phyloP scores from a whole-genome alignment of 345 rosid species.

The Salix exigua region DNA sequence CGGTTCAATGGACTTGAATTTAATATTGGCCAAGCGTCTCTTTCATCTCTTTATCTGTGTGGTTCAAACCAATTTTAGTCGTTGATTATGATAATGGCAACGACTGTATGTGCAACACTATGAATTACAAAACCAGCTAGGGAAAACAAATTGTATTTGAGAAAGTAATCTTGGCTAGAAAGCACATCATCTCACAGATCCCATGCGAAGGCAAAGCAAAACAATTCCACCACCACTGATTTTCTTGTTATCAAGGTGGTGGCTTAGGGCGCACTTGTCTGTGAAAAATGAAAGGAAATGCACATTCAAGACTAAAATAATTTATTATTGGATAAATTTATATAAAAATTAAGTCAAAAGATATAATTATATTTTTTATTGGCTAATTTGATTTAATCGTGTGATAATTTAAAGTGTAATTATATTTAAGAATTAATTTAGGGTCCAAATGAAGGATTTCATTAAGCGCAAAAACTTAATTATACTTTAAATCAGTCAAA shows the following conservation, averaged over 20 bases:
- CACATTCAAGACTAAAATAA: too few relatives aligned
- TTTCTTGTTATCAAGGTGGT: not conserved
- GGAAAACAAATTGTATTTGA: not conserved
- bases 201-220: slow-evolving; percentile 11
- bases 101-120: not conserved
- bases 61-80: not conserved
- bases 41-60: not conserved
- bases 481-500: too few relatives aligned
- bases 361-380: too few relatives aligned
- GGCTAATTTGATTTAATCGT: too few relatives aligned
- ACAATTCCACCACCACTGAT: not conserved
- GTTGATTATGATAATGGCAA: not conserved
- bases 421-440: too few relatives aligned
- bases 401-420: too few relatives aligned
- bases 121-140: not conserved
- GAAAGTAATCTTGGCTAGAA: slow-evolving; percentile 13
- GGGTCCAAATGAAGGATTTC: too few relatives aligned
- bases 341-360: too few relatives aligned
- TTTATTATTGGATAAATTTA: too few relatives aligned
- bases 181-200: slow-evolving; percentile 5
- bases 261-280: too few relatives aligned
- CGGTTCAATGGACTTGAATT: not conserved
- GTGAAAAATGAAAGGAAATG: too few relatives aligned
- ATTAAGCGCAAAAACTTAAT: too few relatives aligned
- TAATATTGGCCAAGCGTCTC: not conserved